These are phyloP conservation scores for Thelonectria blattea DNA, from an alignment of 2,329 filamentous ascomycete species.

Conservation along the genomic window DNA sequence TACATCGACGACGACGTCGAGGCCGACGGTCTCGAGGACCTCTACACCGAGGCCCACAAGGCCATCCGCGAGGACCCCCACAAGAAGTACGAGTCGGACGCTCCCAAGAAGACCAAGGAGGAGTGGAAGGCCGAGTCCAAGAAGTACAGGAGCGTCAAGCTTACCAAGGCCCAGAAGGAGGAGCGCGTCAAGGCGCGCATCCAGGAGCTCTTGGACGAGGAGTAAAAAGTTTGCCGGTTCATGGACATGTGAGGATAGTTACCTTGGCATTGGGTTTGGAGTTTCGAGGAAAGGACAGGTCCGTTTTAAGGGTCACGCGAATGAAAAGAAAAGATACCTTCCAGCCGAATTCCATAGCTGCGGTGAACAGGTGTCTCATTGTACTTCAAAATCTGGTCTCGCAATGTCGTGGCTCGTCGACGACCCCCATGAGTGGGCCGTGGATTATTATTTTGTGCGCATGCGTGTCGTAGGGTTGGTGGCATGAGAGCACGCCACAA, in stretches of 20 bases:
- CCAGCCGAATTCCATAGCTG: constrained; percentile 41
- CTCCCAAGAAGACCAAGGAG: constrained; percentile 93
- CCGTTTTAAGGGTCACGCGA: constrained; percentile 45
- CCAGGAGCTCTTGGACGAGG: constrained; percentile 71
- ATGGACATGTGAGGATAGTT: constrained; percentile 40
- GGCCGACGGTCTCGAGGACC: constrained; percentile 94
- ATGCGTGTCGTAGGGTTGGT: constrained; percentile 8
- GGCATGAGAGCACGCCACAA: not conserved
- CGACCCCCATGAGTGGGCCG: constrained; percentile 3
- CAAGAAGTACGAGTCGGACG: constrained; percentile 83
- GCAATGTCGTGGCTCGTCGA: constrained; percentile 9
- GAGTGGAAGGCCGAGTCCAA: constrained; percentile 95
- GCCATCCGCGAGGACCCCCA: constrained; percentile 97
- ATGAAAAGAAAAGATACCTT: constrained; percentile 46
- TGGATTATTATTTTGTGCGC: not conserved
- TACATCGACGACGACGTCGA: constrained; percentile 98
- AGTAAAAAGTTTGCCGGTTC: constrained; percentile 42
- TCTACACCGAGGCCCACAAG: constrained; percentile 94
- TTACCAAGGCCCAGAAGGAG: constrained; percentile 82
- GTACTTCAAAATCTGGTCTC: constrained; percentile 20
- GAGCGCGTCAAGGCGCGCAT: constrained; percentile 90
- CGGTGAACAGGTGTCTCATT: constrained; percentile 40
- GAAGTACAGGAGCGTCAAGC: constrained; percentile 83
- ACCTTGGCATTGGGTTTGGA: constrained; percentile 47
- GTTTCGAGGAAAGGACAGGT: constrained; percentile 46